These are phyloP conservation scores for Trichoderma asperelloides DNA, from an alignment of 495 filamentous ascomycete genomes.

Conservation along the genomic window DNA sequence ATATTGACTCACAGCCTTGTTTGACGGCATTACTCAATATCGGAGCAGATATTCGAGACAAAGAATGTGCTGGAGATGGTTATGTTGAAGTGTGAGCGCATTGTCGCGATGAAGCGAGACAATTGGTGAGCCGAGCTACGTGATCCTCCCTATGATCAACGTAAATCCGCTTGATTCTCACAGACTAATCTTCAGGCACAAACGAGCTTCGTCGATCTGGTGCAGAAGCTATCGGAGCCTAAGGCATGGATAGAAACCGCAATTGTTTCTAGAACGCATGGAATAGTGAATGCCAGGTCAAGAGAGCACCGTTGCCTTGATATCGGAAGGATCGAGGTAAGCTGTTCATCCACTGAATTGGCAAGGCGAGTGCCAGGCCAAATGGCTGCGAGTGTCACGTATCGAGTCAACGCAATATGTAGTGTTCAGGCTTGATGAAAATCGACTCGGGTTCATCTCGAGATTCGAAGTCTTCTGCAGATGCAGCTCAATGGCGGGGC, in stretches of 20 bases:
- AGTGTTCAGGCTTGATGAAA: too few species aligned
- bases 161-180: background rate
- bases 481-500: too few species aligned
- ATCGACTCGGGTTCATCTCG: too few species aligned
- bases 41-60: background rate
- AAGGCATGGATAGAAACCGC: background rate
- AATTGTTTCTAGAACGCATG: background rate
- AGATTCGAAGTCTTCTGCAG: too few species aligned
- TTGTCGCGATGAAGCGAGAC: background rate
- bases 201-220: background rate
- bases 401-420: too few species aligned
- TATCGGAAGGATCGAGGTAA: too few species aligned
- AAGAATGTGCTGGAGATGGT: background rate
- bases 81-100: too few species aligned
- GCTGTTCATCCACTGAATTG: background rate
- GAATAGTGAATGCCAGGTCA: background rate
- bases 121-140: background rate
- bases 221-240: background rate
- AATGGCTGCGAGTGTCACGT: too few species aligned
- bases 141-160: background rate
- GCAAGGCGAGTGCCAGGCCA: too few species aligned
- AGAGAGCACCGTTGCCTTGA: background rate
- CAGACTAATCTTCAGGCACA: background rate
- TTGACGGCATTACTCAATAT: background rate
- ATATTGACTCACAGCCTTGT: background rate